Evolutionary conservation across 805 yeast genomes (phyloP), one percentile per base, ranked within the genome.

Genomic region (Lachancea sp.): DNA sequence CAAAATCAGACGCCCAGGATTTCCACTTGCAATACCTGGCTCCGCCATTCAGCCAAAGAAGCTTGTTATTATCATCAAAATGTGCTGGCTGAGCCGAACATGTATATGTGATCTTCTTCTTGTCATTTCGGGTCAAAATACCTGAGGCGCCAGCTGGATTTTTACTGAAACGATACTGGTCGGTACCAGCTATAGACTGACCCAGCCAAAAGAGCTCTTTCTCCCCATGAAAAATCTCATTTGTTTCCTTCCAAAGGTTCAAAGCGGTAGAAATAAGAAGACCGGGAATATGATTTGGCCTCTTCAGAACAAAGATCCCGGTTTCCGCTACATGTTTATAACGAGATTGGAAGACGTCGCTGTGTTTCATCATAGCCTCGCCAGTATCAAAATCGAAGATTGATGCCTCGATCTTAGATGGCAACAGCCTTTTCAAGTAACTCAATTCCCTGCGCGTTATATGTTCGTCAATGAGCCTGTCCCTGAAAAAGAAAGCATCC

Each of bases 401-500:
- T 7, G 3, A 5, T 3, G 31, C 13, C 13, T 29, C 31, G 13
- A 29, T 29, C 11, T 29, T 13, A 5, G 15, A 12, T 13, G 31
- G 31, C 15, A 29, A 12, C 11, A 29, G 13, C 13, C 33, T n/a
- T 22, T 40, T 6, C 29, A 3, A 22, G 36, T 30, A 27, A 30
- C 36, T 32, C 19, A 37, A 7, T 18, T 50, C 51, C 10, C 42
- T 32, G 27, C 18, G n/a, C 29, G 30, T 47, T 5, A 51, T 31
- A 12, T 26, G 26, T 12, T 39, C 47, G 19, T 41, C 40, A 22
- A 49, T 20, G 27, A 20, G 40, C 19, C 55, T 40, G 55, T 78
- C 82, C 52, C 70, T 72, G 31, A 58, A 77, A 52, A 77, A 77
- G 31, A 65, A 54, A 0, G 78, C 68, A 9, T 70, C 68, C 3